Percentiles rank a stretch among this genome's conserved stretches.
These are phyloP conservation scores for Syzygium oleosum DNA, from an alignment of 345 rosid genomes.

Conservation along the genomic window DNA sequence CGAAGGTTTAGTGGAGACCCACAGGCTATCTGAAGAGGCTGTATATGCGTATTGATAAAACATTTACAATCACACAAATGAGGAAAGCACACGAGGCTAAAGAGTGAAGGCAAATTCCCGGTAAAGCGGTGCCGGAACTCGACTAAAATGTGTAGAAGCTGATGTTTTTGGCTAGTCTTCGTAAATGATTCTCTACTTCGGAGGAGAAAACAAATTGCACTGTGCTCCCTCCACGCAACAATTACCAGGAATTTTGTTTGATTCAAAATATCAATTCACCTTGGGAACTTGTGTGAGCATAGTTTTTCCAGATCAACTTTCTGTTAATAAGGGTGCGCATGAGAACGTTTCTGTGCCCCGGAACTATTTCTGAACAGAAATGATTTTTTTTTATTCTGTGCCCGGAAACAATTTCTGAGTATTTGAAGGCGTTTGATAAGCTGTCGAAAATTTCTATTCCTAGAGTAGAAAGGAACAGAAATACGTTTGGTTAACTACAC, in stretches of 20 bases:
- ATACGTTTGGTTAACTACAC: no score
- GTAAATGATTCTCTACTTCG: neutral
- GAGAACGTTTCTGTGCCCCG: no score
- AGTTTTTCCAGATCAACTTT: neutral
- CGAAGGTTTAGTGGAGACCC: conserved; percentile 77
- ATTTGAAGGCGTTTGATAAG: no score
- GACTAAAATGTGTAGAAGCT: conserved; percentile 18
- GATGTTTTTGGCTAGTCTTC: neutral
- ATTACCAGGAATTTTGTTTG: neutral
- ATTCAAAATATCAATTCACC: neutral
- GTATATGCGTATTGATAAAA: conserved; percentile 77
- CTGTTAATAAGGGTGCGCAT: no score
- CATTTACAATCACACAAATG: conserved; percentile 61
- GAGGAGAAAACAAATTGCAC: no score
- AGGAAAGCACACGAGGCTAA: conserved; percentile 83
- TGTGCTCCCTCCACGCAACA: neutral
- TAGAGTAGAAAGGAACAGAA: no score
- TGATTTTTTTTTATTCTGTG: no score
- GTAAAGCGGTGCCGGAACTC: conserved; percentile 80
- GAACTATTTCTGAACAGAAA: no score
- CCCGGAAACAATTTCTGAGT: no score
- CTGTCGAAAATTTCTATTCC: no score
- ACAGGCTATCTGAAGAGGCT: conserved; percentile 63
- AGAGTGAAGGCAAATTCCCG: conserved; percentile 52
- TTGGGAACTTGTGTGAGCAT: neutral